Conservation (phyloP, 805 yeast species). For the Citeromyces nyonsensis region DNA sequence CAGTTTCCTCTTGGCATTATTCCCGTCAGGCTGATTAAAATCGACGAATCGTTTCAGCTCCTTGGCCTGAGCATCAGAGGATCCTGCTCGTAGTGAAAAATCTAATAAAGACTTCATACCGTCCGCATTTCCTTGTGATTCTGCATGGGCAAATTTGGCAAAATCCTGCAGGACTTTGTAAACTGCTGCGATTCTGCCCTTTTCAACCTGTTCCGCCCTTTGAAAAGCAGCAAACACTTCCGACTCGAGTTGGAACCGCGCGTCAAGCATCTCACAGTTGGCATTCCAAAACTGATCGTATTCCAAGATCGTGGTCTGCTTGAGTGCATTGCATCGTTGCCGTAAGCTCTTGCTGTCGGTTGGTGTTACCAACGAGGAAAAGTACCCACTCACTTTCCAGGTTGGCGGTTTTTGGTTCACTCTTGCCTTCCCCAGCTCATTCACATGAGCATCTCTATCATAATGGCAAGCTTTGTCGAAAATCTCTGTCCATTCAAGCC, state of each 20-base stretch:
- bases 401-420: background rate
- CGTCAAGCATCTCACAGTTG: background rate
- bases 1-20: too few species aligned
- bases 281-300: background rate
- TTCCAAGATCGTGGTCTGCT: background rate
- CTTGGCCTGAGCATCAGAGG: background rate
- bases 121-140: background rate
- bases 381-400: background rate
- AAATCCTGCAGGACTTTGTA: background rate
- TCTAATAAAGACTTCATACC: background rate
- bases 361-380: background rate
- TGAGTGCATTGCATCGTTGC: background rate
- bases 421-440: slow-evolving; percentile 2
- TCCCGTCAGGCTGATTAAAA: too few species aligned
- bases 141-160: background rate
- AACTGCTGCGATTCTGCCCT: background rate
- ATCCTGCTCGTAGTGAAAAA: background rate
- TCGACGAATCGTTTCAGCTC: too few species aligned
- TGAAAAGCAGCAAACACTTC: background rate
- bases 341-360: background rate
- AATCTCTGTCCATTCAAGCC: slow-evolving; percentile 7
- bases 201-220: background rate
- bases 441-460: slow-evolving; percentile 1
- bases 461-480: slow-evolving; percentile 4
- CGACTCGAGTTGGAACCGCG: background rate